A percentile compares a stretch with the other conserved stretches of the same genome.
phyloP scores from a whole-genome alignment of 2,329 filamentous ascomycete species.

The Ophiostoma himal-ulmi region DNA sequence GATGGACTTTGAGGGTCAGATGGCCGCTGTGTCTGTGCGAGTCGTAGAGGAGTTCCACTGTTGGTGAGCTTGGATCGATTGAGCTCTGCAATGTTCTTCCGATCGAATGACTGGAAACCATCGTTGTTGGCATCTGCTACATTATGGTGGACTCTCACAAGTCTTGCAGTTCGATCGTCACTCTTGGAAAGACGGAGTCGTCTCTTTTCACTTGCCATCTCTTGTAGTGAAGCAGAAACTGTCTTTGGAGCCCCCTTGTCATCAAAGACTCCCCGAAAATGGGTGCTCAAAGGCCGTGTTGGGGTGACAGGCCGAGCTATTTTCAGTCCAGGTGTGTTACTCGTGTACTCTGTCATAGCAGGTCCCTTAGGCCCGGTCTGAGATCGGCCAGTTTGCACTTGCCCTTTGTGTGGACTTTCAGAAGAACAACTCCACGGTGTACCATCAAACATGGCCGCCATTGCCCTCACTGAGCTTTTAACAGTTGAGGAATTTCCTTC shows the following conservation, averaged over 20 bases:
- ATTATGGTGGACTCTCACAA: background rate
- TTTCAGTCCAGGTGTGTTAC: slow-evolving; percentile 26
- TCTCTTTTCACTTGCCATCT: slow-evolving; percentile 14
- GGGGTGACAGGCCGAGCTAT: background rate
- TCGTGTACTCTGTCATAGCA: slow-evolving; percentile 29
- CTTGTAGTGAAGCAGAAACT: background rate
- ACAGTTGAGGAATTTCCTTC: slow-evolving; percentile 27
- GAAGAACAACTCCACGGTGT: slow-evolving; percentile 25
- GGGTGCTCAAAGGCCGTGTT: background rate
- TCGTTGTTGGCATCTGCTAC: background rate
- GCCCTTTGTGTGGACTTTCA: background rate
- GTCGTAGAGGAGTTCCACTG: background rate
- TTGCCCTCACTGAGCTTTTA: slow-evolving; percentile 39
- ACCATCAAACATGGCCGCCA: slow-evolving; percentile 49
- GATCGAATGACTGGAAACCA: background rate
- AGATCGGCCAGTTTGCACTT: background rate
- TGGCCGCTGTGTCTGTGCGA: background rate
- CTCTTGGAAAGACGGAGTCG: slow-evolving; percentile 21
- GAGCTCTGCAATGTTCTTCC: background rate
- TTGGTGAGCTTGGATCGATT: background rate
- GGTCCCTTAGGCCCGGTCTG: slow-evolving; percentile 22
- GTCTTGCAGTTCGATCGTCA: slow-evolving; percentile 12
- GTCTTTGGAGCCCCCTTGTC: background rate
- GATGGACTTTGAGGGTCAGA: background rate
- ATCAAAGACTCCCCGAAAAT: background rate